Evolutionary conservation across 306 rosid species (phyloP), one percentile per base, ranked within the genome.

Genomic region (Fagus sylvatica): DNA sequence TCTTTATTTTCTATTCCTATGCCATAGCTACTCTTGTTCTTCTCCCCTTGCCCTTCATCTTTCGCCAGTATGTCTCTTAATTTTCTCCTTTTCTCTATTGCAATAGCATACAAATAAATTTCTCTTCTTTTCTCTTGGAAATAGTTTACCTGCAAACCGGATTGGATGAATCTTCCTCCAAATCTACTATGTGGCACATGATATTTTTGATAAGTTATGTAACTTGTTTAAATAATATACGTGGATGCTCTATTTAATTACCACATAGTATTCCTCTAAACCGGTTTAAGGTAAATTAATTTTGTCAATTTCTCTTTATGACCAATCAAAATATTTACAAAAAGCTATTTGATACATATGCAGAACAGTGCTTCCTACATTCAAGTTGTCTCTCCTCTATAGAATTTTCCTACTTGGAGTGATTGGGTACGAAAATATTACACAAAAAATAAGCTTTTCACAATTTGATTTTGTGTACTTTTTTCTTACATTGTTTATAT

Each of bases 1-100:
- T 85, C 34, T 88, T 89, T 78, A 53, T 84, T 2, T 81, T 83
- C 53, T 91, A 93, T 74, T 73, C 92, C 7, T 83, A 41, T 56
- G 80, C 77, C 2, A 17, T 86, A 2, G 80, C 91, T 71, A 74
- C 84, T 37, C 60, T 90, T 62, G 70, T 88, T 51, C 87, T 90
- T 32, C 61, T 86, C 6, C 93, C 87, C 46, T 80, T 82, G 7
- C 81, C 83, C 70, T 86, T 86, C 81, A 10, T 90, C 76, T 67
- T 88, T 78, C 72, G 39, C 84, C 67, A 88, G 94, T 88, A 32
- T 36, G 19, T 41, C 64, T 42, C 22, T 37, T 46, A 19, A 15
- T n/a, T n/a, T n/a, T 16, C 3, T 9, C 2, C 22, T 42, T 43
- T 11, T 32, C 34, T 1, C 1, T 9, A 34, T n/a, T n/a, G n/a